Conservation (phyloP, 2,329 filamentous ascomycete genomes). For the Aspergillus glaucus region DNA sequence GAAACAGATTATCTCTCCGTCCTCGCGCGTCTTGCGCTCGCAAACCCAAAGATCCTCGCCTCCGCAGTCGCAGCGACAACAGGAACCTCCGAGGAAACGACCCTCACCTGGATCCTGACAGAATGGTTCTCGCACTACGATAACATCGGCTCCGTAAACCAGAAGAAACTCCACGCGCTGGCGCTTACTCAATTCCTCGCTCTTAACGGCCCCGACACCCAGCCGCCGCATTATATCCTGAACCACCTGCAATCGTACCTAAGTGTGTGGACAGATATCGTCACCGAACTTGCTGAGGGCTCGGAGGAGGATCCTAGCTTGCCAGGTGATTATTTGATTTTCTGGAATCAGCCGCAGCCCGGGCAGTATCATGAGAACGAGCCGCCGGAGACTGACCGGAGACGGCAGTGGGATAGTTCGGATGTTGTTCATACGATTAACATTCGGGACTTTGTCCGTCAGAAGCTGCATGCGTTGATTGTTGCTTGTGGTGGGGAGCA, state of each 20-base stretch:
- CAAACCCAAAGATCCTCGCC: constrained; percentile 63
- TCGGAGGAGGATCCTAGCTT: constrained; percentile 30
- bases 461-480: constrained; percentile 35
- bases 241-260: constrained; percentile 42
- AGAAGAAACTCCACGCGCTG: constrained; percentile 44
- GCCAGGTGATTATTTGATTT: constrained; percentile 38
- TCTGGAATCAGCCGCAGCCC: constrained; percentile 30
- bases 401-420: constrained; percentile 33
- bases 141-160: constrained; percentile 39
- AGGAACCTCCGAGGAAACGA: constrained; percentile 26
- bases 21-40: constrained; percentile 69
- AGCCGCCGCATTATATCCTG: constrained; percentile 36
- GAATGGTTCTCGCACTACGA: constrained; percentile 47
- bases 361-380: constrained; percentile 30
- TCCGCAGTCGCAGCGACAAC: constrained; percentile 41
- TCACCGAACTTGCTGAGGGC: constrained; percentile 40
- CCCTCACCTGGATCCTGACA: constrained; percentile 38
- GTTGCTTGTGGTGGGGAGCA: constrained; percentile 35
- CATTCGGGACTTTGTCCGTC: constrained; percentile 39
- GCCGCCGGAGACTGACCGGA: constrained; percentile 37
- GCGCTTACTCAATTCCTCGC: constrained; percentile 42
- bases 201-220: constrained; percentile 27
- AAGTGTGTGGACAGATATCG: constrained; percentile 42
- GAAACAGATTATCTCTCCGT: constrained; percentile 83
- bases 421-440: constrained; percentile 41